phyloP scores from a whole-genome alignment of 108 stramenopile species.

The Pseudonitzschia delicatissima region DNA sequence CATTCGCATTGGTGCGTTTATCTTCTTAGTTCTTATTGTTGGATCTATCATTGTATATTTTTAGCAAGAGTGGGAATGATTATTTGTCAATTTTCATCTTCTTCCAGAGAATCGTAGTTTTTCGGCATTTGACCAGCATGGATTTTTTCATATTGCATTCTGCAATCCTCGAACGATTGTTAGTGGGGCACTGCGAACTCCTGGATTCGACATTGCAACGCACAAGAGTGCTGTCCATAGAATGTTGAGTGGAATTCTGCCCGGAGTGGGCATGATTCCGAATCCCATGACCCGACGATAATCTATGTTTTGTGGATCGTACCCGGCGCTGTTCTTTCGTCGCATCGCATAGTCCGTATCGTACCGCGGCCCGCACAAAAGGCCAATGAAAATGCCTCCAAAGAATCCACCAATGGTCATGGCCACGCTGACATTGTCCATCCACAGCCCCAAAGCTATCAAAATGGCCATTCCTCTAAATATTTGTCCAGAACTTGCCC shows the following conservation, averaged over 20 bases:
- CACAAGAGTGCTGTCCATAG: constrained; percentile 38
- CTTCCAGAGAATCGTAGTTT: no score
- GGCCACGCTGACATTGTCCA: constrained; percentile 63
- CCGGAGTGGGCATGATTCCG: constrained; percentile 48
- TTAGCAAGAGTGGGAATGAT: no score
- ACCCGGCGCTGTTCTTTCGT: constrained; percentile 49
- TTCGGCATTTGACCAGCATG: no score
- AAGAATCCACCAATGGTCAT: constrained; percentile 74
- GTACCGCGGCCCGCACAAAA: constrained; percentile 66
- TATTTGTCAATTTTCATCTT: no score
- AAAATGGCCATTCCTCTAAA: constrained; percentile 55
- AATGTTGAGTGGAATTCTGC: constrained; percentile 47
- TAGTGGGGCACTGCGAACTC: constrained; percentile 33
- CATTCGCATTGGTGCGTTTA: no score
- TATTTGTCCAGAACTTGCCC: constrained; percentile 35
- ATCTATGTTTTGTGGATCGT: constrained; percentile 36
- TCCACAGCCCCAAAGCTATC: constrained; percentile 42
- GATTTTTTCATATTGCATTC: neutral
- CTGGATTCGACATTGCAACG: constrained; percentile 20
- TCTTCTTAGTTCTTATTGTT: no score
- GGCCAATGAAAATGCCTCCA: constrained; percentile 56
- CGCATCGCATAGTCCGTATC: constrained; percentile 47
- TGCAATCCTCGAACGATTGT: neutral
- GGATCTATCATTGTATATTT: no score
- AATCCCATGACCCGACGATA: constrained; percentile 69